Conservation (phyloP, 2,329 filamentous ascomycete species). For the Harringtonia aguacate region DNA sequence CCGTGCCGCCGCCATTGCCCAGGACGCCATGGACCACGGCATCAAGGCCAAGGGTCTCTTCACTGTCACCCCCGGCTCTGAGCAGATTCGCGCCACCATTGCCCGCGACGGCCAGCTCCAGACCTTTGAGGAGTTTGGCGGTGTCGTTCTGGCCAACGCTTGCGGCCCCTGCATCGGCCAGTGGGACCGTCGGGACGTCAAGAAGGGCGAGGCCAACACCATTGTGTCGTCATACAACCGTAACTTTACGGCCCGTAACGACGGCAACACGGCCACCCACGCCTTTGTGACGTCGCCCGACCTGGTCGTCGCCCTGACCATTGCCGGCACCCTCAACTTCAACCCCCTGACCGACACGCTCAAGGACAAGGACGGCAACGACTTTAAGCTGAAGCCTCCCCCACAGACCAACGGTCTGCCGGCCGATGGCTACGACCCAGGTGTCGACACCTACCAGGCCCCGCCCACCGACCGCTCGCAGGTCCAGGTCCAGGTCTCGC, state of each 20-base stretch:
- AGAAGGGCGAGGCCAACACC: slow-evolving; percentile 92
- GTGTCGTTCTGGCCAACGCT: slow-evolving; percentile 88
- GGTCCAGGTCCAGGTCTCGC: slow-evolving; percentile 74
- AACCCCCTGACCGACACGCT: slow-evolving; percentile 89
- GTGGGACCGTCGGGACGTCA: slow-evolving; percentile 88
- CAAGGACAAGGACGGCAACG: slow-evolving; percentile 91
- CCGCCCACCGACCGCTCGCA: slow-evolving; percentile 68
- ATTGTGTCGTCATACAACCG: slow-evolving; percentile 99
- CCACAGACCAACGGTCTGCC: slow-evolving; percentile 79
- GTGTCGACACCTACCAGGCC: slow-evolving; percentile 90
- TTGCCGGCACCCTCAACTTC: slow-evolving; percentile 52
- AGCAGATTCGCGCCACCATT: slow-evolving; percentile 93
- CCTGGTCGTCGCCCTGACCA: slow-evolving; percentile 29
- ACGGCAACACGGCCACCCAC: slow-evolving; percentile 32
- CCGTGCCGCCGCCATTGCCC: slow-evolving; percentile 81
- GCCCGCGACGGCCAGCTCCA: slow-evolving; percentile 81
- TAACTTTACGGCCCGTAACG: slow-evolving; percentile 98
- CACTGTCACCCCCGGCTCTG: slow-evolving; percentile 90
- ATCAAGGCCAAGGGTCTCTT: slow-evolving; percentile 90
- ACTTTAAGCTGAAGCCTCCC: slow-evolving; percentile 69
- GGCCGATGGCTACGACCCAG: slow-evolving; percentile 69
- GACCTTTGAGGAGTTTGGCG: slow-evolving; percentile 94
- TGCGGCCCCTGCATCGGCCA: slow-evolving; percentile 90
- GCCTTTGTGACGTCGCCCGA: slow-evolving; percentile 37
- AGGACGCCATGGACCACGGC: slow-evolving; percentile 83